Evolutionary conservation across 192 early-diverging fungal genomes (phyloP), one percentile per base, ranked within the genome.

Genomic region (Martensiomyces pterosporus): DNA sequence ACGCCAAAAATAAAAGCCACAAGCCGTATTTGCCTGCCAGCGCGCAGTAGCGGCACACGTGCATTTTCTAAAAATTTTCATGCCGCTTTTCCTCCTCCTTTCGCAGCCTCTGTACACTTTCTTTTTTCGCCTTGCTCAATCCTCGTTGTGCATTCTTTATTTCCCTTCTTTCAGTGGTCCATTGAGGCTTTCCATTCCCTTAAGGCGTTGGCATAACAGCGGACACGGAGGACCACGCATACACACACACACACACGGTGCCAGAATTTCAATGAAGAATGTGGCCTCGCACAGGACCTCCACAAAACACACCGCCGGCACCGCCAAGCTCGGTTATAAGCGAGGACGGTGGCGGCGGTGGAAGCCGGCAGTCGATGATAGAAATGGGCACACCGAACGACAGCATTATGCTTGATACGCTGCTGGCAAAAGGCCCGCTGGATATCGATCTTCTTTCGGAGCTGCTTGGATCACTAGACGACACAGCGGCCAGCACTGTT

Each of bases 361-460:
- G 12, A 5, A 32, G 18, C 4, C 40, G 14, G 40, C 18, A 17
- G 18, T 12, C 27, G 17, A 32, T 21, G 19, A 32, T 34, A 5
- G 29, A 32, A 5, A 32, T 32, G 24, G 8, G 19, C 14, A 18
- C 44, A 43, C 10, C 24, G 24, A 16, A 2, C 23, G 13, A 43
- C 21, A 2, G n/a, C n/a, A n/a, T 7, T 8, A 5, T 18, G 5
- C 15, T 49, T 8, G 38, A 50, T 38, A 40, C 38, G 14, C 43
- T 32, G 29, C 12, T 32, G 6, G 12, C 29, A 32, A 32, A 43
- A 2, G 35, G 27, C 8, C 43, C 49, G 1, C 38, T 60, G 37
- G 57, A 60, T 39, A 42, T 50, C 12, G 38, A 45, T 29, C 22
- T 56, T 18, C 53, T 64, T 14, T 34, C 36, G 4, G 49, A 55